A percentile compares a stretch with the other conserved stretches of the same genome.
These are phyloP conservation scores for Boletus rubroflammeus DNA, from an alignment of 768 basidiomycete species.

Conservation along the genomic window DNA sequence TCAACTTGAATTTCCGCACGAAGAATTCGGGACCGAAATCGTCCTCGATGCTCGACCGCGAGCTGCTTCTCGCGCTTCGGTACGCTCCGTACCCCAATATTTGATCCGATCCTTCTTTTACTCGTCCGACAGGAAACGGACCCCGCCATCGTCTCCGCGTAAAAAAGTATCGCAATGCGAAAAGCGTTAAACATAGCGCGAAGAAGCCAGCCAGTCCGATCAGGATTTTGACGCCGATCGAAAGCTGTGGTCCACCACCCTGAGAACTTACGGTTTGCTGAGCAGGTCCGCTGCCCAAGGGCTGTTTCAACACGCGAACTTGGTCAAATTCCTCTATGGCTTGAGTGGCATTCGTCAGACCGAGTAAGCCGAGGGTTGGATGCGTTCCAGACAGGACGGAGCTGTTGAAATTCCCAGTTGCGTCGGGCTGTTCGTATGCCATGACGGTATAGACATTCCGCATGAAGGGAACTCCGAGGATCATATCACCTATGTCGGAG, in stretches of 20 bases:
- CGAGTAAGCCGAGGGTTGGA: slow-evolving; percentile 57
- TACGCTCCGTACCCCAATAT: slow-evolving; percentile 29
- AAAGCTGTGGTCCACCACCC: slow-evolving; percentile 38
- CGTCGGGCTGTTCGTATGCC: slow-evolving; percentile 52
- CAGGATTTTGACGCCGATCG: slow-evolving; percentile 61
- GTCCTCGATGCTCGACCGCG: slow-evolving; percentile 21
- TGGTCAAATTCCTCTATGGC: slow-evolving; percentile 67
- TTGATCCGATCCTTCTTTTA: slow-evolving; percentile 12
- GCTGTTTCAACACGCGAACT: slow-evolving; percentile 64
- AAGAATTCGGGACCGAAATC: slow-evolving; percentile 10
- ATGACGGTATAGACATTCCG: slow-evolving; percentile 75
- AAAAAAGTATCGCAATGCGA: slow-evolving; percentile 51
- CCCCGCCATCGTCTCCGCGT: slow-evolving; percentile 36
- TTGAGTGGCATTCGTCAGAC: slow-evolving; percentile 55
- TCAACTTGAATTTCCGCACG: slow-evolving; percentile 4
- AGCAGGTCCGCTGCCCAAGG: slow-evolving; percentile 35
- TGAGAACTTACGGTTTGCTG: slow-evolving; percentile 6
- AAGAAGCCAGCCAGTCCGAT: slow-evolving; percentile 59
- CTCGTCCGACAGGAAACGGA: slow-evolving; percentile 9
- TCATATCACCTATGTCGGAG: slow-evolving; percentile 56
- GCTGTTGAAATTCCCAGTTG: slow-evolving; percentile 43
- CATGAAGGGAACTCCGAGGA: slow-evolving; percentile 77
- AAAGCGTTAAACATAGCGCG: slow-evolving; percentile 49
- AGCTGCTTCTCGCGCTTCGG: slow-evolving; percentile 32
- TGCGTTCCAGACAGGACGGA: slow-evolving; percentile 17